Evolutionary conservation across 306 rosid species (phyloP), one percentile per base, ranked within the genome.

Genomic region (Lathyrus aphaca): DNA sequence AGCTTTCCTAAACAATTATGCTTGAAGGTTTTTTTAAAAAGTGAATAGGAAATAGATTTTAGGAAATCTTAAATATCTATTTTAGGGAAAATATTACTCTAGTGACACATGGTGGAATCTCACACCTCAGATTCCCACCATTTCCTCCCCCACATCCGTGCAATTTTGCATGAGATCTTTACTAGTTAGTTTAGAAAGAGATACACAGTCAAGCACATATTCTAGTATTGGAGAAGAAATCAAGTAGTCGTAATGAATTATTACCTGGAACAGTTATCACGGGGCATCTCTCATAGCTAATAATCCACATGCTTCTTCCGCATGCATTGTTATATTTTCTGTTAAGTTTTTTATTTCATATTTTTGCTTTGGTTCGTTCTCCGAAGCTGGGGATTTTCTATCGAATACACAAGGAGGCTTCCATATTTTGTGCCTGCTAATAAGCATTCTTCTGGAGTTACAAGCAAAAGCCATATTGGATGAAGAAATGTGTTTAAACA

Each of bases 371-470:
- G 69, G 57, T 75, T 64, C 62, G 77, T 69, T 82, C 76, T 90
- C 65, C 92, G 94, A 56, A 71, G 85, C 65, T 90, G 98, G 71
- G 94, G 86, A 85, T 86, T 88, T 76, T 90, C 97, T 58, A 93
- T 83, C 14, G 98, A 93, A 79, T 90, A 93, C 62, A 93, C 97
- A 25, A 90, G 92, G 46, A 93, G 89, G 83, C 37, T 32, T 32
- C 8, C 5, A 6, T 32, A 1, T 32, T 1, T 5, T 7, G 1
- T 32, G 8, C 5, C 8, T 21, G 1, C 2, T 2, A 29, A 74
- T 86, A 94, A 90, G 86, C 97, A 94, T 79, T 94, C 98, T 87
- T 94, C 97, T 2, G 86, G 72, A 53, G 98, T 90, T 48, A 90
- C 96, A 2, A n/a, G n/a, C n/a, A n/a, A n/a, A n/a, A n/a, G n/a